Evolutionary conservation across 352 stramenopile genomes (phyloP).

Genomic region (Discostella stelligera): DNA sequence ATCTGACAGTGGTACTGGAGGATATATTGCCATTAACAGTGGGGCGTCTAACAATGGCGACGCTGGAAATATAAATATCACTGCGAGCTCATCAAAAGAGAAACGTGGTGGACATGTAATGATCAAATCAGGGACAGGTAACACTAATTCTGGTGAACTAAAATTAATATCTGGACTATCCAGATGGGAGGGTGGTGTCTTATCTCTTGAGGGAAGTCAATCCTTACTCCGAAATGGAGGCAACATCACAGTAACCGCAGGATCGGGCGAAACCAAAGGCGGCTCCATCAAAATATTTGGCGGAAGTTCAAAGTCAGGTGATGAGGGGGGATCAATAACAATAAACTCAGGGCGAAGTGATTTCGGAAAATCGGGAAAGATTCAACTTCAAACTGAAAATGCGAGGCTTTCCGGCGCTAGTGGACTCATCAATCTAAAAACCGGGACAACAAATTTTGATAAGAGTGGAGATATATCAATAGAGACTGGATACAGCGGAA

Average conservation of each 20-base stretch:
- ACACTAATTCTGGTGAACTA: conserved; percentile 4
- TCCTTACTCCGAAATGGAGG: neutral
- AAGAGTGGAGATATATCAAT: conserved; percentile 33
- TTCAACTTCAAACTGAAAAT: neutral
- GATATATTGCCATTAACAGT: conserved; percentile 16
- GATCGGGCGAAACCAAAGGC: conserved; percentile 5
- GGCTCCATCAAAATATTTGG: neutral
- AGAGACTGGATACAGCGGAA: conserved; percentile 16
- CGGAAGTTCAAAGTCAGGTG: neutral
- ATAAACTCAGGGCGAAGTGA: conserved; percentile 18
- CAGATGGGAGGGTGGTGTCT: neutral
- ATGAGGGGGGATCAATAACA: conserved; percentile 6
- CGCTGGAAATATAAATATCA: conserved; percentile 16
- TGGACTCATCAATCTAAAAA: conserved; percentile 14
- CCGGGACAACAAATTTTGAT: conserved; percentile 13
- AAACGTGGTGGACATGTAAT: conserved; percentile 11
- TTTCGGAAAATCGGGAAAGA: conserved; percentile 2
- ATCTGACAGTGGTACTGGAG: conserved; percentile 18
- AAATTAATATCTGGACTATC: neutral
- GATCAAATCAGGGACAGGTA: conserved; percentile 21
- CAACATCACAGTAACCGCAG: conserved; percentile 5
- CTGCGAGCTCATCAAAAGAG: conserved; percentile 20
- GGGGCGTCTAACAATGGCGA: conserved; percentile 19
- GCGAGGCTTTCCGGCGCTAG: neutral
- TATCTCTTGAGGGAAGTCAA: neutral